Conservation (phyloP, 139 green algal genomes). For the Coelastrella sp. region DNA sequence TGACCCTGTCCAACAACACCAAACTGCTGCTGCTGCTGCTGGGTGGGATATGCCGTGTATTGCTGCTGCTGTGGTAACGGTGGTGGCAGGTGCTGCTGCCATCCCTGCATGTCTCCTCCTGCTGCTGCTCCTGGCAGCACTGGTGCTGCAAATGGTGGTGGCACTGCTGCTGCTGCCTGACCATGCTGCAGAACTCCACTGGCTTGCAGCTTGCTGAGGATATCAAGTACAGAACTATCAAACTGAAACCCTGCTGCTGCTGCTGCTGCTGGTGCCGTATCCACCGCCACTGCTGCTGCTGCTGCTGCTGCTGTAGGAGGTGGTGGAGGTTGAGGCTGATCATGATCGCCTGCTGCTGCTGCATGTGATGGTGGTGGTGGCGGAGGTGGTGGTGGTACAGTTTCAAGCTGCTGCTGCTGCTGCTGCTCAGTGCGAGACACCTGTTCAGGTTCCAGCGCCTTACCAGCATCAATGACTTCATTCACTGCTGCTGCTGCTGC, state of each 20-base stretch:
- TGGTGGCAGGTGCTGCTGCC: neutral
- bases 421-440: neutral
- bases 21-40: neutral
- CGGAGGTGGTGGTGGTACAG: neutral
- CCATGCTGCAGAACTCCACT: neutral
- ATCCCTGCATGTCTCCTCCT: neutral
- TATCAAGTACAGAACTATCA: neutral
- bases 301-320: neutral
- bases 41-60: neutral
- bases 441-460: neutral
- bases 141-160: slow-evolving; percentile 26
- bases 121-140: neutral
- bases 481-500: neutral
- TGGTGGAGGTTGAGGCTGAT: neutral
- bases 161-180: neutral
- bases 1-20: neutral
- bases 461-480: neutral
- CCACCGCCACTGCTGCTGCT: slow-evolving; percentile 23
- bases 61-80: neutral
- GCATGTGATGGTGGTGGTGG: slow-evolving; percentile 1
- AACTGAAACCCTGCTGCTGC: neutral
- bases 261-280: slow-evolving; percentile 4
- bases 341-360: neutral
- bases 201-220: slow-evolving; percentile 9
- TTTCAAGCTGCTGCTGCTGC: neutral